These are phyloP conservation scores for Mycena latifolia DNA, from an alignment of 768 basidiomycete species.

Conservation along the genomic window DNA sequence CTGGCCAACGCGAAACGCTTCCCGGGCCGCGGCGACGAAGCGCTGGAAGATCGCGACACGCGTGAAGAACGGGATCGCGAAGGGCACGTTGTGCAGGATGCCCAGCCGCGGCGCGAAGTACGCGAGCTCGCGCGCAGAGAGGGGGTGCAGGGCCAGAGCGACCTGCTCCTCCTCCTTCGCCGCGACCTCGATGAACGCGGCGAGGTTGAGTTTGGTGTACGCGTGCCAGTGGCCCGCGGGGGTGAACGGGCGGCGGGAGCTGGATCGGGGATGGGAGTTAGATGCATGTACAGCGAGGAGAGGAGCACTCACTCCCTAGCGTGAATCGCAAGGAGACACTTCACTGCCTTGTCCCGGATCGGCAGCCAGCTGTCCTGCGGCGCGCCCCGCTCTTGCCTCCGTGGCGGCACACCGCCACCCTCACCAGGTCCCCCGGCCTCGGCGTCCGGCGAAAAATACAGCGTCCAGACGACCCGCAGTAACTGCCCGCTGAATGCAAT, in stretches of 20 bases:
- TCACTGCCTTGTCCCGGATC: slow-evolving; percentile 79
- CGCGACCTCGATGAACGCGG: slow-evolving; percentile 86
- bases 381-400: neutral
- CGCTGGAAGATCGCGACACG: slow-evolving; percentile 89
- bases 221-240: slow-evolving; percentile 88
- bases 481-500: slow-evolving; percentile 76
- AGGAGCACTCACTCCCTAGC: slow-evolving; percentile 90
- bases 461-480: slow-evolving; percentile 83
- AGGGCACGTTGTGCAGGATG: slow-evolving; percentile 94
- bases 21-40: slow-evolving; percentile 78
- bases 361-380: slow-evolving; percentile 72
- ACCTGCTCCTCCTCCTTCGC: slow-evolving; percentile 80
- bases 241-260: slow-evolving; percentile 87
- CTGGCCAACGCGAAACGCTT: slow-evolving; percentile 34
- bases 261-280: slow-evolving; percentile 45
- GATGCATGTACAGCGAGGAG: slow-evolving; percentile 8
- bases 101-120: slow-evolving; percentile 87
- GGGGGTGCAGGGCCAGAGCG: slow-evolving; percentile 36
- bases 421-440: too few species aligned
- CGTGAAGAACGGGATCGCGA: slow-evolving; percentile 91
- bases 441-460: slow-evolving; percentile 60
- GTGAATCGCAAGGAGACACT: slow-evolving; percentile 83
- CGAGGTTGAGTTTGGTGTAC: slow-evolving; percentile 55
- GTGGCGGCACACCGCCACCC: slow-evolving; percentile 1
- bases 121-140: slow-evolving; percentile 79